Evolutionary conservation across 2,329 filamentous ascomycete genomes (phyloP), one percentile per base, ranked within the genome.

Genomic region (Ophiostoma australiae): DNA sequence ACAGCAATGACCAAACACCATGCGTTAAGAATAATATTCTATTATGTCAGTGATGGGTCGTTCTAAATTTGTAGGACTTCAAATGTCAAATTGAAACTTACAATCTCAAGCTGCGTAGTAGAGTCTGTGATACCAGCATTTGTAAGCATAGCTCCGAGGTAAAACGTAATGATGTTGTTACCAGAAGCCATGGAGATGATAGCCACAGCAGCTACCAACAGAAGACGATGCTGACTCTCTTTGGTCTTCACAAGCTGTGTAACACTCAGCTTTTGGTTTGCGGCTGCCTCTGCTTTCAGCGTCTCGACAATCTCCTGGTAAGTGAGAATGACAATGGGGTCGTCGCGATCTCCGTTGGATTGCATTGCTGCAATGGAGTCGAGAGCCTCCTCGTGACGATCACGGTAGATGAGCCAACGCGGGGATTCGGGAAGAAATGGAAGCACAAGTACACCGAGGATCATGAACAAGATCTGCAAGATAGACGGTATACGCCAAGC

Each of bases 291-390:
- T n/a, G 41, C 55, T 17, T 63, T 37, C 20, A 73, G 39, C 27
- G 70, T 72, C 20, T 70, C 69, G 37, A 71, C 65, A n/a, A 74
- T 74, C 52, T 74, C 70, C n/a, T 67, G 37, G 39, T 68, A 73
- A 11, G 70, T 65, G 7, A 63, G 65, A 35, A 68, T 66, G 15
- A 72, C 69, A 1, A 68, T 27, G 31, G 61, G 65, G 20, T 69
- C 41, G 13, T 67, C 66, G 11, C 23, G 35, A 33, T 70, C 55
- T 20, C 70, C 72, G 17, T 67, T 75, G 8, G 80, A 79, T 52
- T 84, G 79, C 55, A 80, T 80, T 70, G 79, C 77, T 0, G 81
- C 79, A 0, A 85, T 76, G 0, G 80, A 78, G 20, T 76, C 70
- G 4, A 78, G 70, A 1, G 77, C 78, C 48, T 79, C 77, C 4